A percentile compares a stretch with the other conserved stretches of the same genome.
These are phyloP conservation scores for Glaciozyma antarctica DNA, from an alignment of 768 basidiomycete species.

Conservation along the genomic window DNA sequence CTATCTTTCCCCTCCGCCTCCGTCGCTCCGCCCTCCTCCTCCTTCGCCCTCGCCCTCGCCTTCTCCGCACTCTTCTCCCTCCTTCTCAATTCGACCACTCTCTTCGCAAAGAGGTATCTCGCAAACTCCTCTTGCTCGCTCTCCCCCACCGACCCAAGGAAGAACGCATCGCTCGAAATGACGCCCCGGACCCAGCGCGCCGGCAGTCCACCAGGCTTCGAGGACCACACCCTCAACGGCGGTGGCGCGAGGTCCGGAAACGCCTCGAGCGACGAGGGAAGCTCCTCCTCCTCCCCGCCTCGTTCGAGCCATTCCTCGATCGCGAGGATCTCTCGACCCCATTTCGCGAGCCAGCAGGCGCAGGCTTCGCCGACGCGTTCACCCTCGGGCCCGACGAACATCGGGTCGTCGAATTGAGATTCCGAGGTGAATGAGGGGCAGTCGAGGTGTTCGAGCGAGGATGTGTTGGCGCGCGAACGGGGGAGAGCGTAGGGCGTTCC, in stretches of 20 bases:
- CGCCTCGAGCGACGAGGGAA: neutral
- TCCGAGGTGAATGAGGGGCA: neutral
- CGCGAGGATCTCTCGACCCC: conserved; percentile 69
- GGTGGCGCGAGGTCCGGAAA: neutral
- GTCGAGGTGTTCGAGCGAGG: neutral
- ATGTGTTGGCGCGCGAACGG: neutral
- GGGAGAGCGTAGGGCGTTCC: neutral
- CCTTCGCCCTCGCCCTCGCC: conserved; percentile 36
- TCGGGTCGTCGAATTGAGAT: neutral
- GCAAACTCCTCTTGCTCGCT: conserved; percentile 60
- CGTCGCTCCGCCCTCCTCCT: neutral
- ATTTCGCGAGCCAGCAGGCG: conserved; percentile 75
- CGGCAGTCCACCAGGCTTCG: conserved; percentile 55
- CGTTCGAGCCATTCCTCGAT: conserved; percentile 47
- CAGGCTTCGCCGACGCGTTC: conserved; percentile 87
- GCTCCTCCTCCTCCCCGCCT: neutral
- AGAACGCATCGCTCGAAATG: conserved; percentile 67
- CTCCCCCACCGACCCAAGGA: conserved; percentile 35
- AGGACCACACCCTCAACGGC: conserved; percentile 56
- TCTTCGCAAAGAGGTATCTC: conserved; percentile 65
- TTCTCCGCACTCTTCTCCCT: conserved; percentile 38
- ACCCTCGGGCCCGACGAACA: conserved; percentile 57
- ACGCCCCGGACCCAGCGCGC: conserved; percentile 64
- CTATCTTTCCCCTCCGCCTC: neutral
- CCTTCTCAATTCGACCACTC: conserved; percentile 65